phyloP scores from a whole-genome alignment of 2,329 filamentous ascomycete genomes.

The Colletotrichum zoysiae region DNA sequence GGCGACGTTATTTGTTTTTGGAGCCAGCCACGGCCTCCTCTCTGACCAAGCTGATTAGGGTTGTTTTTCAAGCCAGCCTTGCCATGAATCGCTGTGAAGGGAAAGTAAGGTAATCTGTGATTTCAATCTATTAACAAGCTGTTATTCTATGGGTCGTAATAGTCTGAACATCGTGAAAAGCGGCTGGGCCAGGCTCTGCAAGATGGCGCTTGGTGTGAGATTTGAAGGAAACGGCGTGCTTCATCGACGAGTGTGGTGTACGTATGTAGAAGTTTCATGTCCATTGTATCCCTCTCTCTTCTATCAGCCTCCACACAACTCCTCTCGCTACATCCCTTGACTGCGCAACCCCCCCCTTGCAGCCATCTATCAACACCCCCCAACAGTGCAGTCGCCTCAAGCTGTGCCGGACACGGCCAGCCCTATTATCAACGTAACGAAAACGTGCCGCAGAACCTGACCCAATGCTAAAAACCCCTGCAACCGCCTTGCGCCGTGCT shows the following conservation, averaged over 20 bases:
- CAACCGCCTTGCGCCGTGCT: conserved; percentile 55
- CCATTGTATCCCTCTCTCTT: conserved; percentile 40
- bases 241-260: conserved; percentile 23
- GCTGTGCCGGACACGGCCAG: conserved; percentile 34
- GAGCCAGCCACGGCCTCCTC: not conserved
- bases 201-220: no score
- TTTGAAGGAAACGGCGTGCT: not conserved
- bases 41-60: not conserved
- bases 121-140: conserved; percentile 2
- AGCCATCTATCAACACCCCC: conserved; percentile 14
- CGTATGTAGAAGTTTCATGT: conserved; percentile 36
- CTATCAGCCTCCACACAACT: conserved; percentile 41
- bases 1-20: not conserved
- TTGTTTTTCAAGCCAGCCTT: not conserved
- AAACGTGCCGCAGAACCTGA: conserved; percentile 47
- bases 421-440: conserved; percentile 43
- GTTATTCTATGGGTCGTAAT: not conserved
- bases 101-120: not conserved
- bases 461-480: conserved; percentile 54
- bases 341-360: not conserved
- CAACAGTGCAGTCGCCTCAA: conserved; percentile 37
- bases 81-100: no score
- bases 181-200: not conserved
- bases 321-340: conserved; percentile 24
- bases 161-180: not conserved